These are phyloP conservation scores for Microstegium vimineum DNA, from an alignment of 176 grass and related monocot species.

Conservation along the genomic window DNA sequence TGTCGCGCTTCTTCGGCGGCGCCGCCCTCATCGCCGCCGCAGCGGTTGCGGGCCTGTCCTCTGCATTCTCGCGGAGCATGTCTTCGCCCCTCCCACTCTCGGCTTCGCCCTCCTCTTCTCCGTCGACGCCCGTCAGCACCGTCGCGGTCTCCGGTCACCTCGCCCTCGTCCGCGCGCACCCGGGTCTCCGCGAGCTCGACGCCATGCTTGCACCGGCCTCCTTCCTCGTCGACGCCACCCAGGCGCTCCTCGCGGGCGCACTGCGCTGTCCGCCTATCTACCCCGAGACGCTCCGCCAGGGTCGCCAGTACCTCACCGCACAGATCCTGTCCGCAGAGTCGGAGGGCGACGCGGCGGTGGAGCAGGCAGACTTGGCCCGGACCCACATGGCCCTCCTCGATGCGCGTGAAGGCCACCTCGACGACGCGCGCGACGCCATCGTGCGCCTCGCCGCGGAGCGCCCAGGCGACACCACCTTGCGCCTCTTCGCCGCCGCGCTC, in stretches of 20 bases:
- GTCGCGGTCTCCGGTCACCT: not conserved
- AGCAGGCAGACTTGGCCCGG: not conserved
- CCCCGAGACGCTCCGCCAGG: not conserved
- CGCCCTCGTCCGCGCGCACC: constrained; percentile 26
- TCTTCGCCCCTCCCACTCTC: not conserved
- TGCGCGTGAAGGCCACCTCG: constrained; percentile 11
- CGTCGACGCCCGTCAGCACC: not conserved
- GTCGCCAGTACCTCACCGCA: not conserved
- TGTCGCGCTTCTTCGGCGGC: constrained; percentile 26
- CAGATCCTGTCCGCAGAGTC: not conserved
- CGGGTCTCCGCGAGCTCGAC: constrained; percentile 16
- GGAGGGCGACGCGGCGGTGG: not conserved
- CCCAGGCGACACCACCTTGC: not conserved
- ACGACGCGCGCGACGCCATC: constrained; percentile 6
- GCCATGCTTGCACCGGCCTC: not conserved
- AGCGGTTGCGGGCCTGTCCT: not conserved
- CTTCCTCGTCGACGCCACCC: constrained; percentile 30
- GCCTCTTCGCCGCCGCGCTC: constrained; percentile 7
- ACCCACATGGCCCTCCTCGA: not conserved
- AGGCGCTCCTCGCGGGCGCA: constrained; percentile 4
- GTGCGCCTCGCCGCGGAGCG: not conserved
- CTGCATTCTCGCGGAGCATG: not conserved
- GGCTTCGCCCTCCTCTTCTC: not conserved
- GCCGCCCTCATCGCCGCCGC: constrained; percentile 5
- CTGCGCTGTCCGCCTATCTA: not conserved